Conservation (phyloP, 2,329 filamentous ascomycete genomes). For the Pyrenophora graminea region DNA sequence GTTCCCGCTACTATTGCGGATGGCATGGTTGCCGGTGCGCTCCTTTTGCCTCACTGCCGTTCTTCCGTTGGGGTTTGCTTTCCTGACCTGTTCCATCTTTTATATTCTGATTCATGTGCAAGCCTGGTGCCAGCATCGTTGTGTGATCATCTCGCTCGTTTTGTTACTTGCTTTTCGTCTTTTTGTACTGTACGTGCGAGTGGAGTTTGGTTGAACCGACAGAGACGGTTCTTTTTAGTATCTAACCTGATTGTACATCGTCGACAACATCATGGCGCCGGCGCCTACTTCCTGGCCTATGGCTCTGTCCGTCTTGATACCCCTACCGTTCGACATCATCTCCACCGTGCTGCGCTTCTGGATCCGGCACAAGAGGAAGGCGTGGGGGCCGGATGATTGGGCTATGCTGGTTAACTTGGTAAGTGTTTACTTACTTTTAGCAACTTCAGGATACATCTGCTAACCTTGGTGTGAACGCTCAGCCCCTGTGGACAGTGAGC, state of each 20-base stretch:
- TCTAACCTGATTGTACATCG: neutral
- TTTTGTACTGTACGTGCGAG: too few species aligned
- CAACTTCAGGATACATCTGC: neutral
- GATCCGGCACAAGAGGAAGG: slow-evolving; percentile 9
- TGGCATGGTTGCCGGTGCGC: neutral
- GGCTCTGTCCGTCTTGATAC: slow-evolving; percentile 6
- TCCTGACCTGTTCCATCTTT: neutral
- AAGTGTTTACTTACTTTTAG: neutral
- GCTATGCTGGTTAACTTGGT: slow-evolving; percentile 13
- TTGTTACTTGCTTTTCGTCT: too few species aligned
- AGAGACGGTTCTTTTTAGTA: neutral
- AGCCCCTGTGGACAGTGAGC: slow-evolving; percentile 9
- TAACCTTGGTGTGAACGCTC: neutral
- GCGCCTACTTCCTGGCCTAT: slow-evolving; percentile 4
- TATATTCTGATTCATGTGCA: too few species aligned
- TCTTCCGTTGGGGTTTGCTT: neutral
- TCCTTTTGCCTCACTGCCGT: neutral
- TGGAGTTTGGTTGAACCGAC: neutral
- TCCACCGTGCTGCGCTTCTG: slow-evolving; percentile 9
- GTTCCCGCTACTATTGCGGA: neutral
- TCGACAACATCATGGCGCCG: slow-evolving; percentile 5
- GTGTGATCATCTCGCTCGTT: too few species aligned
- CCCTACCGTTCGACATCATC: slow-evolving; percentile 4
- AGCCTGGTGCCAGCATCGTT: too few species aligned
- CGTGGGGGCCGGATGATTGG: slow-evolving; percentile 12